These are phyloP conservation scores for Russula vinacea DNA, from an alignment of 768 basidiomycete genomes.

Conservation along the genomic window DNA sequence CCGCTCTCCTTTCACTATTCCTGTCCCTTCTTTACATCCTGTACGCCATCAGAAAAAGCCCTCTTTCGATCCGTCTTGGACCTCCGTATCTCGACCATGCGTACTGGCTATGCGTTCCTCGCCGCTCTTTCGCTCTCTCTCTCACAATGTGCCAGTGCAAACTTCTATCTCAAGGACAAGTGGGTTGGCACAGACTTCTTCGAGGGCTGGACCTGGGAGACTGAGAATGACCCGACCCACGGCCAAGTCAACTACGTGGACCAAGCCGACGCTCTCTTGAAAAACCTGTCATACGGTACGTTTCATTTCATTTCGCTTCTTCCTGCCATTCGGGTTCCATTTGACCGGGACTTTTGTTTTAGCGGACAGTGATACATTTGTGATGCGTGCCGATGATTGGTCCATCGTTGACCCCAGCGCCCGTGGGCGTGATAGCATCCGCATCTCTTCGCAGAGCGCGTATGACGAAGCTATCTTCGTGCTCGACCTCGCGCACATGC, in stretches of 20 bases:
- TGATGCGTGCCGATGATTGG: slow-evolving; percentile 55
- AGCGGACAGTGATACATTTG: slow-evolving; percentile 46
- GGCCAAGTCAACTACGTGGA: slow-evolving; percentile 62
- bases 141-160: slow-evolving; percentile 12
- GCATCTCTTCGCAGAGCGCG: slow-evolving; percentile 47
- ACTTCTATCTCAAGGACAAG: slow-evolving; percentile 21
- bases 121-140: slow-evolving; percentile 14
- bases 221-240: slow-evolving; percentile 56
- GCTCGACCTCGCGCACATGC: slow-evolving; percentile 59
- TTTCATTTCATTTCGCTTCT: neutral
- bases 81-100: slow-evolving; percentile 35
- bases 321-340: neutral
- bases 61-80: slow-evolving; percentile 29
- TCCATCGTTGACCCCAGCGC: slow-evolving; percentile 39
- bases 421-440: slow-evolving; percentile 56
- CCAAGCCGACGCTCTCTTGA: slow-evolving; percentile 40
- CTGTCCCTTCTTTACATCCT: slow-evolving; percentile 33
- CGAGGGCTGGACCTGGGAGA: slow-evolving; percentile 48
- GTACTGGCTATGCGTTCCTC: slow-evolving; percentile 35
- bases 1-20: slow-evolving; percentile 30
- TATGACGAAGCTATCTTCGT: slow-evolving; percentile 49
- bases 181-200: slow-evolving; percentile 46
- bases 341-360: neutral
- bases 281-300: slow-evolving; percentile 50
- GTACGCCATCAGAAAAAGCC: slow-evolving; percentile 26